These are phyloP conservation scores for Remersonia thermophila DNA, from an alignment of 2,329 filamentous ascomycete species.

Conservation along the genomic window DNA sequence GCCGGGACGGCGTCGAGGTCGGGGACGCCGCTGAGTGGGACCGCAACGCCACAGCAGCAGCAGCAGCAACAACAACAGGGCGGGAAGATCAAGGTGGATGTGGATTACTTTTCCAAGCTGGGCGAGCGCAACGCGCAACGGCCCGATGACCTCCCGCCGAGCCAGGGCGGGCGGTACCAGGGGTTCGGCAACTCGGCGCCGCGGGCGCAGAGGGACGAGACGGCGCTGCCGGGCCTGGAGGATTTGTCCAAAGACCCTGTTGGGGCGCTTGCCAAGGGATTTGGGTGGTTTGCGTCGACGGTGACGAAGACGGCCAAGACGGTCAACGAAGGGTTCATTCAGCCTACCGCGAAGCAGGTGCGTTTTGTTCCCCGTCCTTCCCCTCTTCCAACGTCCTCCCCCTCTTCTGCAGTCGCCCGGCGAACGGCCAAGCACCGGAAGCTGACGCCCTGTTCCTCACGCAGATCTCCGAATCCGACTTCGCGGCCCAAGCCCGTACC, in stretches of 20 bases:
- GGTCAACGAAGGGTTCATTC: slow-evolving; percentile 82
- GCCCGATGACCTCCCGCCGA: slow-evolving; percentile 64
- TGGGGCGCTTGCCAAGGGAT: slow-evolving; percentile 77
- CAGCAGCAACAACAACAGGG: no score
- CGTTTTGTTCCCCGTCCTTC: no score
- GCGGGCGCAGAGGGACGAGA: slow-evolving; percentile 29
- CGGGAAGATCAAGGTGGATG: slow-evolving; percentile 55
- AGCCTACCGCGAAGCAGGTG: slow-evolving; percentile 83
- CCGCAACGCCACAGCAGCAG: slow-evolving; percentile 21
- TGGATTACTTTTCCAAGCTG: slow-evolving; percentile 79
- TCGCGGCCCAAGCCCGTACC: slow-evolving; percentile 53
- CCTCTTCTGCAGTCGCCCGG: no score
- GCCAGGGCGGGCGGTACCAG: slow-evolving; percentile 80
- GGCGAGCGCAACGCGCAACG: slow-evolving; percentile 72
- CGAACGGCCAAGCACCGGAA: no score
- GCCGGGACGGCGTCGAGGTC: slow-evolving; percentile 28
- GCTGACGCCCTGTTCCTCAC: no score
- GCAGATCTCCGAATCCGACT: slow-evolving; percentile 63
- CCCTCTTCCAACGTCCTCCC: no score
- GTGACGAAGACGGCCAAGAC: slow-evolving; percentile 85
- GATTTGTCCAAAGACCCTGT: slow-evolving; percentile 88
- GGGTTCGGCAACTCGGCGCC: slow-evolving; percentile 76
- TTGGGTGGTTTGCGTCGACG: slow-evolving; percentile 84
- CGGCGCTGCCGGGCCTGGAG: slow-evolving; percentile 54
- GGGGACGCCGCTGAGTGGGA: slow-evolving; percentile 25